Evolutionary conservation across 148 eudicot genomes (phyloP), one percentile per base, ranked within the genome.

Genomic region (Beta vulgaris): DNA sequence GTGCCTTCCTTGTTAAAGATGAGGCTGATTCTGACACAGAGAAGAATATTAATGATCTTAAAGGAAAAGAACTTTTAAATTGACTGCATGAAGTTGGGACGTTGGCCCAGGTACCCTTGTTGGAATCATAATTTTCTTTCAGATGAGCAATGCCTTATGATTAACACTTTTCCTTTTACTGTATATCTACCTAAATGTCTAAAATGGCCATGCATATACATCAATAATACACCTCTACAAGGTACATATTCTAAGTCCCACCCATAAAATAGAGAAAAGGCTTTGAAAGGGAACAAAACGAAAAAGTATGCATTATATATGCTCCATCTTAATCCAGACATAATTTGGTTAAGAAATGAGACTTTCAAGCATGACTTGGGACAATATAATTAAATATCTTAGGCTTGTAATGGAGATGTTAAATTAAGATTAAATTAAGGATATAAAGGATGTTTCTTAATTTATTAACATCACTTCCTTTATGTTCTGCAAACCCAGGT

Each of bases 41-140:
- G 66, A 91, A 93, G 77, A 87, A 77, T 61, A 79, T 89, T 46
- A 72, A 85, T 72, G 91, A 94, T 51, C 91, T 91, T 65, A 94
- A 90, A 84, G 98, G 98, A 72, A 83, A 88, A 82, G 93, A 92
- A 16, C 86, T 95, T 76, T 74, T 90, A 31, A 85, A 86, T 53
- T 92, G 97, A 75, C 91, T 95, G 81, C 92, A 95, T 80, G 89
- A 92, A 83, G 93, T 95, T 85, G 98, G 98, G 68, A 92, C 97
- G 46, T 83, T 95, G 36, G 98, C 93, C 42, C 98, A 90, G 96
- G 97, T 94, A 83, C 53, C 42, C 71, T 77, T 74, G 36, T 64
- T 13, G 54, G 25, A 36, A 77, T 21, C 26, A n/a, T 48, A 57
- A 23, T 28, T n/a, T 1, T 44, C 43, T 49, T 34, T 26, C 37